Evolutionary conservation across 148 eudicot species (phyloP).

Genomic region (Persicaria maculosa): DNA sequence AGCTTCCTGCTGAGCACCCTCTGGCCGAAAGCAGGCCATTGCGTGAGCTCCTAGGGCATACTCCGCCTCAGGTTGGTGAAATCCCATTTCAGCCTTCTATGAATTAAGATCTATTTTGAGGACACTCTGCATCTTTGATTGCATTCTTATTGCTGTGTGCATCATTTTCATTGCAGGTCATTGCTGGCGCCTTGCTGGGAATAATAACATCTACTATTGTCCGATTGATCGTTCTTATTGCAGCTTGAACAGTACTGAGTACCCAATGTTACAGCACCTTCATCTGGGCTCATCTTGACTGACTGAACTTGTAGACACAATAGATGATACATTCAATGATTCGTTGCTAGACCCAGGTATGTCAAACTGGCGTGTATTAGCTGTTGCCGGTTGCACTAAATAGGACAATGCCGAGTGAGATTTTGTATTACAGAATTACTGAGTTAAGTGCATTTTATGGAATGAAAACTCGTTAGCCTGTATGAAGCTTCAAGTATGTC

Average conservation of each 20-base stretch:
- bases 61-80: conserved; percentile 72
- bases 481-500: too few species aligned
- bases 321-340: neutral
- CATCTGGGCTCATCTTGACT: neutral
- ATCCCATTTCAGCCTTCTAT: neutral
- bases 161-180: conserved; percentile 36
- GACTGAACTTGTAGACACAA: neutral
- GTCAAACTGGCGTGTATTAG: neutral
- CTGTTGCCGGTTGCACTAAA: neutral
- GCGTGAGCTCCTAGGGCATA: conserved; percentile 95
- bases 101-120: neutral
- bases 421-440: neutral
- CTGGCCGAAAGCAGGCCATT: conserved; percentile 91
- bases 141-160: neutral
- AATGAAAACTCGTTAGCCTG: neutral
- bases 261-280: neutral
- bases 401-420: neutral
- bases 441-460: neutral
- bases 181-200: conserved; percentile 71
- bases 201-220: conserved; percentile 38
- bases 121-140: neutral
- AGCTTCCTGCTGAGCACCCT: conserved; percentile 96
- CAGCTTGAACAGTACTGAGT: conserved; percentile 3
- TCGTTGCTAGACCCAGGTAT: neutral
- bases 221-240: conserved; percentile 28